Conservation (phyloP, 345 rosid species). For the Cardamine resedifolia region DNA sequence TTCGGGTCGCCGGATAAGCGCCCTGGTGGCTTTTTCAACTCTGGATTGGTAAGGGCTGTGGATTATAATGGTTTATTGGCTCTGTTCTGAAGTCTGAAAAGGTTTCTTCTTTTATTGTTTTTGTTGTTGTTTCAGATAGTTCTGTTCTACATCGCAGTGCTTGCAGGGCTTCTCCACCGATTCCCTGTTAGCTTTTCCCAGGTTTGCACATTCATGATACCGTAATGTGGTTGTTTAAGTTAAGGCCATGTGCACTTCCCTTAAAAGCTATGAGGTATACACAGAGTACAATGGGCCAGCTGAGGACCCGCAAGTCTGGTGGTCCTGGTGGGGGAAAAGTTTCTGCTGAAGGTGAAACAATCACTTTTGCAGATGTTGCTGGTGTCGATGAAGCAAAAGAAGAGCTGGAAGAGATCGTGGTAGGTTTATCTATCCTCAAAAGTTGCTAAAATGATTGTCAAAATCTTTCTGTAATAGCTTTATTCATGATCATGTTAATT, state of each 20-base stretch:
- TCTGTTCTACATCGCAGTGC: constrained; percentile 75
- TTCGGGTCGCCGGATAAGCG: constrained; percentile 93
- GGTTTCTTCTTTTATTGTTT: not conserved
- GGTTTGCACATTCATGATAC: constrained; percentile 43
- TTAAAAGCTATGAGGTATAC: constrained; percentile 21
- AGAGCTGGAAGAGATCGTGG: constrained; percentile 98
- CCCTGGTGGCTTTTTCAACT: constrained; percentile 79
- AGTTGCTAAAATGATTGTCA: not conserved
- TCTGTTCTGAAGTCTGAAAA: not conserved
- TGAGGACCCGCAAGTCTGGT: constrained; percentile 68
- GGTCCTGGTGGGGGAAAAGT: constrained; percentile 63
- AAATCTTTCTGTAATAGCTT: constrained; percentile 9
- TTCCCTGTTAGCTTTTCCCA: constrained; percentile 82
- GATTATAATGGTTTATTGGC: not conserved
- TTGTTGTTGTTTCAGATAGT: constrained; percentile 59
- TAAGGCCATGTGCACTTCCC: constrained; percentile 4
- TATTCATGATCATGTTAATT: constrained; percentile 31
- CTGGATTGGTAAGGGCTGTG: constrained; percentile 66
- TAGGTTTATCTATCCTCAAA: constrained; percentile 36
- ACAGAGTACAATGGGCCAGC: constrained; percentile 81
- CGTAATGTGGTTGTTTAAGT: not conserved
- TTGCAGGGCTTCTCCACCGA: constrained; percentile 70
- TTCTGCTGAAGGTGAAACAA: constrained; percentile 66
- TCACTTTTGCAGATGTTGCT: constrained; percentile 96
- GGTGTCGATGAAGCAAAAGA: constrained; percentile 99